Evolutionary conservation across 129 eudicot genomes (phyloP), one percentile per base, ranked within the genome.

Genomic region (Artemisia tridentata): DNA sequence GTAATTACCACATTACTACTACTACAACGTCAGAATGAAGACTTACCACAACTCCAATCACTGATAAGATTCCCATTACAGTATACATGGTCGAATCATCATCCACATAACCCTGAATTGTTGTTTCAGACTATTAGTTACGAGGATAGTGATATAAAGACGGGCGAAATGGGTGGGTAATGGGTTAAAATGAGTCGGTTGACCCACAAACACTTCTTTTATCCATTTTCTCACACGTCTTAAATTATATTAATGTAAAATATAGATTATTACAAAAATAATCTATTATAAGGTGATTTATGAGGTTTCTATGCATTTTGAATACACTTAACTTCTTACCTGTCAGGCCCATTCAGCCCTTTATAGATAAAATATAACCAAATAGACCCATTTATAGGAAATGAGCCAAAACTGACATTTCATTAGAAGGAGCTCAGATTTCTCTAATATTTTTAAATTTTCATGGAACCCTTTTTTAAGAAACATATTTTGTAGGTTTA

Each of bases 31-130:
- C 3, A n/a, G 53, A 11, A 19, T 38, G 41, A 72, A 76, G 75
- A 78, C 83, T 15, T 89, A 92, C 98, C 96, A 92, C 89, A 71
- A 92, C 95, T 49, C 96, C 98, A 66, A 84, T 82, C 34, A 87
- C 88, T 60, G 96, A 84, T 65, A 92, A 41, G 65, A 85, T 84
- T 29, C 89, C 86, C 80, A 84, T 72, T 65, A 81, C 70, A 65
- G 77, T 63, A 69, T 83, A 86, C 63, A 82, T 3, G 16, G 88
- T 64, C 20, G 95, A 89, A 63, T 62, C 81, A 38, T 72, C 84
- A 10, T 79, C 81, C 59, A 80, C 86, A 64, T 67, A 67, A 63
- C 73, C 95, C 98, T 92, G 78, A 74, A 5, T 74, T 63, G 25
- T 66, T 75, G 49, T 56, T 54, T 66, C 15, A 21, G 15, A 74